Base-by-base conservation (phyloP, 306 rosid species). In the Heteromeles arbutifolia region DNA sequence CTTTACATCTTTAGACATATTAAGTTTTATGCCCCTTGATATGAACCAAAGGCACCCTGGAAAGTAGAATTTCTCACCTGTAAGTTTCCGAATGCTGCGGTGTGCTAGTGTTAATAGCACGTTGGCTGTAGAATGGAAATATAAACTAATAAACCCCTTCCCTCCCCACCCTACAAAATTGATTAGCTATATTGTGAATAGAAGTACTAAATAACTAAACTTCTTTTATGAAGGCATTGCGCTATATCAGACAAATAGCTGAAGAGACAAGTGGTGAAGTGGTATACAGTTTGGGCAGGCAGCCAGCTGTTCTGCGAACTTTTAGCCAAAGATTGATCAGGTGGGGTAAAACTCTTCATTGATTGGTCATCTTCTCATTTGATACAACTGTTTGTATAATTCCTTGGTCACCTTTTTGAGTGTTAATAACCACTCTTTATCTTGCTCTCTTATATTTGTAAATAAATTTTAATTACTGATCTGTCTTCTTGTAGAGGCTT, bases 211-310 rank as follows among this genome's bases (percentile, higher is more conserved):
- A n/a, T n/a, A 50, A 84, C 82, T 67, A 43, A 45, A 11, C 61
- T 64, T 17, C 7, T 61, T 72, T 62, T 86, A 76, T 81, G 77
- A 72, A 95, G 99, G 99, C 97, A 3, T 85, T 95, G 56, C 93
- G 96, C 13, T 89, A 90, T 70, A 82, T 96, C 69, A 84, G 99
- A 80, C 99, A 96, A 84, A 87, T 96, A 82, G 99, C 99, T 54
- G 98, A 92, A 62, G 99, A 96, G 84, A 87, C 96, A 17, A 90
- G 99, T 70, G 99, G 99, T 58, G 99, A 96, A 77, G 92, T 96
- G 64, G 97, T 88, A n/a, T 96, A 96, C 69, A 90, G 98, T 77
- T 64, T 96, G 81, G 99, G 99, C 53, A 87, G 97, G 82, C 99
- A 96, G 89, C 99, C 99, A 14, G 97, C 99, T 59, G 92, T 92